Base-by-base conservation (phyloP, 2,329 filamentous ascomycete species). In the Chlorencoelia australis region DNA sequence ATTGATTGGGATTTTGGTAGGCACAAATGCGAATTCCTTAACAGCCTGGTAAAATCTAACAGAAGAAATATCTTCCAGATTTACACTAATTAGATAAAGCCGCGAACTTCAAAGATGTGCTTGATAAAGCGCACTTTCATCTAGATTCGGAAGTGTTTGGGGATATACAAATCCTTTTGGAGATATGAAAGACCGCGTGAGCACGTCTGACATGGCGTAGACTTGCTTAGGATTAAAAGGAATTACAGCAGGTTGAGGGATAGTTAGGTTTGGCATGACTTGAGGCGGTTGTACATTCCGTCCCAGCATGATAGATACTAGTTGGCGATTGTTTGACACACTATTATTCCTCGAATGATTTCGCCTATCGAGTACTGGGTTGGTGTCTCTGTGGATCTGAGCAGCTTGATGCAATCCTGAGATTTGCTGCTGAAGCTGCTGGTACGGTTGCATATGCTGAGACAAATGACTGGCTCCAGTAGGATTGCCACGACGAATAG, bases 391-490 rank as follows among this genome's bases (percentile, higher is more conserved):
- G n/a, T n/a, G n/a, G n/a, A n/a, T n/a, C n/a, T n/a, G n/a, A n/a
- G n/a, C n/a, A n/a, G n/a, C n/a, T n/a, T n/a, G n/a, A n/a, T n/a
- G n/a, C n/a, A n/a, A n/a, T n/a, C n/a, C n/a, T n/a, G n/a, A n/a
- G n/a, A n/a, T n/a, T n/a, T n/a, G n/a, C n/a, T n/a, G n/a, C n/a
- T n/a, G n/a, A n/a, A n/a, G n/a, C n/a, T n/a, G n/a, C n/a, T n/a
- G n/a, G n/a, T n/a, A n/a, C n/a, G n/a, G n/a, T n/a, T n/a, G n/a
- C n/a, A n/a, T n/a, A n/a, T n/a, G n/a, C n/a, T 95, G 87, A 50
- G 88, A 93, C 61, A 98, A 64, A 66, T 98, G 91, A 56, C 84
- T 94, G 45, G 86, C 86, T 51, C 88, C 88, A n/a, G 87, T 94
- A 37, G 91, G 89, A 64, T 96, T 96, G 40, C 91, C 91, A 58